These are phyloP conservation scores for Calocera cornea DNA, from an alignment of 768 basidiomycete genomes.

Conservation along the genomic window DNA sequence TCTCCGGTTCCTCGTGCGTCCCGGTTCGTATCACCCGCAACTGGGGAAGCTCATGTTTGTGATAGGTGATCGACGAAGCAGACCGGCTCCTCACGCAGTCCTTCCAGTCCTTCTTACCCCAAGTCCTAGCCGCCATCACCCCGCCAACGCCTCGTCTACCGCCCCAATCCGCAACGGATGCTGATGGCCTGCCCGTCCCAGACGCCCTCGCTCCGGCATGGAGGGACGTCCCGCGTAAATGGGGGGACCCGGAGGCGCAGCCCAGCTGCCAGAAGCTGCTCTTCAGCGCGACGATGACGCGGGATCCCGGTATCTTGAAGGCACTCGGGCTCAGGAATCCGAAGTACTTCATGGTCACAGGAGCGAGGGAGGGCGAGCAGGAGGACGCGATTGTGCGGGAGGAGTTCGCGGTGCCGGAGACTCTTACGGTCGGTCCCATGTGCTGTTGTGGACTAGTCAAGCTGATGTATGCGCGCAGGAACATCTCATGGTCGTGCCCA, in stretches of 20 bases:
- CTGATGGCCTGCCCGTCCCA: constrained; percentile 15
- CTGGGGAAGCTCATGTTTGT: neutral
- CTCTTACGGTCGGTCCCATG: constrained; percentile 43
- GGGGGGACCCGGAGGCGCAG: constrained; percentile 44
- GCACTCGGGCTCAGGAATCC: constrained; percentile 64
- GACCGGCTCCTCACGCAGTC: constrained; percentile 90
- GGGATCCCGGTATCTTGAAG: constrained; percentile 85
- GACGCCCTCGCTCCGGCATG: constrained; percentile 56
- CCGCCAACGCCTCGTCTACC: constrained; percentile 21
- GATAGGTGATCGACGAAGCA: constrained; percentile 90
- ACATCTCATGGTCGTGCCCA: constrained; percentile 67
- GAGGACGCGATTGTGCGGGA: constrained; percentile 44
- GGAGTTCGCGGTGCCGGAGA: constrained; percentile 67
- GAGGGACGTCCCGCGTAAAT: constrained; percentile 30
- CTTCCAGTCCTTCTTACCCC: constrained; percentile 88
- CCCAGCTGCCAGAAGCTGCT: constrained; percentile 84
- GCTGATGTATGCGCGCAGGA: constrained; percentile 38
- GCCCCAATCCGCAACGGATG: constrained; percentile 1
- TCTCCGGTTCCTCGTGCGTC: constrained; percentile 76
- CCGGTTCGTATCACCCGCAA: neutral
- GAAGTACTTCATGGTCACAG: constrained; percentile 70
- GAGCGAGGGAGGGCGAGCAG: constrained; percentile 22
- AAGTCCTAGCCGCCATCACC: constrained; percentile 63
- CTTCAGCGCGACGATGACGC: constrained; percentile 90
- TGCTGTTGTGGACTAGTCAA: neutral